Evolutionary conservation across 1,284 basidiomycete genomes (phyloP), one percentile per base, ranked within the genome.

Genomic region (Quambalaria eucalypti): DNA sequence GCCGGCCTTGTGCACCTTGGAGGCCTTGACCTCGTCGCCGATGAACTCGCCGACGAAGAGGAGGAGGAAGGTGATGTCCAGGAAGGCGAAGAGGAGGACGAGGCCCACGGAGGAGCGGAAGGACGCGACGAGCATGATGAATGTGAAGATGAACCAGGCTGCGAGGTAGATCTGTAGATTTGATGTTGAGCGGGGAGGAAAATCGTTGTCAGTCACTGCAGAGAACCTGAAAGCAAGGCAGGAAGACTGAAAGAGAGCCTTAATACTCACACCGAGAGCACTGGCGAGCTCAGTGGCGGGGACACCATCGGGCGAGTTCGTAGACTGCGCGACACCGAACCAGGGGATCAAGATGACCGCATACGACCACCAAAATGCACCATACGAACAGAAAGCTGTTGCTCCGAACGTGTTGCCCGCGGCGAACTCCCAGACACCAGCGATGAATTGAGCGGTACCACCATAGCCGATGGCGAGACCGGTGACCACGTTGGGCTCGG

Each of bases 381-480:
- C 72, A 58, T 72, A 72, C 0, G 61, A 66, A 10, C 62, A 55
- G 25, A 73, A 65, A 6, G 88, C 90, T 81, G 81, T 78, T 16
- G 78, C 77, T 60, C 79, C 81, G 59, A 82, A 82, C 1, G 81
- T 82, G 76, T 82, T 81, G 9, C 87, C 87, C 40, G 82, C 79
- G 1, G 86, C 85, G 74, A 89, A 90, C 71, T 81, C 80, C 77
- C 81, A 79, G 69, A 82, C 79, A 48, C 81, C 81, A 2, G 80
- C 81, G 23, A 82, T 75, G 51, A 82, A 60, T 68, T 82, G 92
- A 7, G 82, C 83, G 23, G 92, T 81, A 59, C 92, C 92, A 56
- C 90, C 91, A 48, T 69, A 71, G 8, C 50, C 68, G 49, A 74
- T 53, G 2, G 66, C 73, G 25, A 72, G 51, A 46, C 64, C 64